A percentile compares a stretch with the other conserved stretches of the same genome.
Conservation (phyloP, 352 stramenopile species). For the Pythium vanterpoolii region DNA sequence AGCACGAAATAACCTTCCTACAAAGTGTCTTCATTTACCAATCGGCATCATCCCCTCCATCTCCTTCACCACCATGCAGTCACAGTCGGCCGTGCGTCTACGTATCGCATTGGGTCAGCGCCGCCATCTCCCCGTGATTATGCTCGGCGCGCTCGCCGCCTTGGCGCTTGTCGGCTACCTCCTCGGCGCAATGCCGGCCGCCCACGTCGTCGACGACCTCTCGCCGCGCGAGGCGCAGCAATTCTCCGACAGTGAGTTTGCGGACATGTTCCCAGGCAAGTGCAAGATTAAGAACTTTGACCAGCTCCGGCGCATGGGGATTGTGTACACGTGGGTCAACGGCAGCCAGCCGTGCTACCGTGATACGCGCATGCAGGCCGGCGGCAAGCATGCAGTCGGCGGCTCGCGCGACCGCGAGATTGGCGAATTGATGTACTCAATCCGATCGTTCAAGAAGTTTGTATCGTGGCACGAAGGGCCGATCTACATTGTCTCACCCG, state of each 20-base stretch:
- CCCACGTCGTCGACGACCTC: slow-evolving; percentile 33
- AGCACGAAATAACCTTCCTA: background rate
- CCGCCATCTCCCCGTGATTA: slow-evolving; percentile 54
- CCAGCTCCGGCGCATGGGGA: slow-evolving; percentile 75
- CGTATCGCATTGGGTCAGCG: slow-evolving; percentile 62
- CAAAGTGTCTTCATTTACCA: background rate
- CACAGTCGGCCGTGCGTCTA: slow-evolving; percentile 53
- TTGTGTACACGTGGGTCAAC: slow-evolving; percentile 91
- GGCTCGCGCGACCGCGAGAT: slow-evolving; percentile 85
- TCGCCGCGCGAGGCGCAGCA: slow-evolving; percentile 28
- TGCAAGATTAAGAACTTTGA: slow-evolving; percentile 88
- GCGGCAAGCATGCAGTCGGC: slow-evolving; percentile 67
- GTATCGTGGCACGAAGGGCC: slow-evolving; percentile 78
- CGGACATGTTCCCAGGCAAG: slow-evolving; percentile 64
- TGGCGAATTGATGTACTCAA: slow-evolving; percentile 86
- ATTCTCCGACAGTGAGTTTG: slow-evolving; percentile 42
- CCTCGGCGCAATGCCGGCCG: slow-evolving; percentile 34
- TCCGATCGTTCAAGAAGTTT: slow-evolving; percentile 83
- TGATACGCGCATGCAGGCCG: slow-evolving; percentile 52
- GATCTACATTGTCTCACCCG: slow-evolving; percentile 83
- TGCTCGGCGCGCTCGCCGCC: slow-evolving; percentile 35
- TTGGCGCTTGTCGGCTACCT: slow-evolving; percentile 44
- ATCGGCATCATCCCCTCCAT: background rate
- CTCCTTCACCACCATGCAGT: slow-evolving; percentile 44
- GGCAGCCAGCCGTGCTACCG: slow-evolving; percentile 85